Percentiles rank a stretch among this genome's conserved stretches.
Evolutionary conservation across 2,329 filamentous ascomycete genomes (phyloP).

Genomic region (Corniculantispora saksenae): DNA sequence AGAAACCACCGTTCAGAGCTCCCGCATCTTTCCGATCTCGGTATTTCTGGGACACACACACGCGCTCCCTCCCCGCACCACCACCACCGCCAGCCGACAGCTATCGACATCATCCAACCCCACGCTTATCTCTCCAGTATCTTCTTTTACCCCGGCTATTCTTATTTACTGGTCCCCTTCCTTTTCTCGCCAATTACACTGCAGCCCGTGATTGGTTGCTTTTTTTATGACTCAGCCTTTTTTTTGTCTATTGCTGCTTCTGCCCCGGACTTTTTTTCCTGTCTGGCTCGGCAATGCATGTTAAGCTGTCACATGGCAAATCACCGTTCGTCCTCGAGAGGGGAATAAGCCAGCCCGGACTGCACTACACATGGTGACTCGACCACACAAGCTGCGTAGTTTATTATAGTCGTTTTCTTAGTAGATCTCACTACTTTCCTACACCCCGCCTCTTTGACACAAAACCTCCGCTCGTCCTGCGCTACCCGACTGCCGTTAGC

Average conservation of each 20-base stretch:
- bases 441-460: background rate
- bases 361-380: background rate
- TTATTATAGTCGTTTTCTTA: background rate
- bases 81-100: background rate
- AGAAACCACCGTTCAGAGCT: background rate
- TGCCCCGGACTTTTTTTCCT: background rate
- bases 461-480: background rate
- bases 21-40: constrained; percentile 20
- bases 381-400: background rate
- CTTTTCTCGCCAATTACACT: background rate
- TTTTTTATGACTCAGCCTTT: background rate
- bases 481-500: constrained; percentile 14
- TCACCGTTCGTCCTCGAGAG: background rate
- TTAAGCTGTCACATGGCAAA: constrained; percentile 10
- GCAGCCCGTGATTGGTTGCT: constrained; percentile 3
- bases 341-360: too few species aligned
- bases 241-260: background rate
- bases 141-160: constrained; percentile 15
- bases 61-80: background rate
- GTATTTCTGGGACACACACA: constrained; percentile 1
- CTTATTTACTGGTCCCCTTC: constrained; percentile 15
- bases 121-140: constrained; percentile 16
- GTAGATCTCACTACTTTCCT: constrained; percentile 6
- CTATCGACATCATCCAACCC: constrained; percentile 6
- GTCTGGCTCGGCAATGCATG: background rate